Base-by-base conservation (phyloP, 495 filamentous ascomycete species). In the Amorphotheca resinae region DNA sequence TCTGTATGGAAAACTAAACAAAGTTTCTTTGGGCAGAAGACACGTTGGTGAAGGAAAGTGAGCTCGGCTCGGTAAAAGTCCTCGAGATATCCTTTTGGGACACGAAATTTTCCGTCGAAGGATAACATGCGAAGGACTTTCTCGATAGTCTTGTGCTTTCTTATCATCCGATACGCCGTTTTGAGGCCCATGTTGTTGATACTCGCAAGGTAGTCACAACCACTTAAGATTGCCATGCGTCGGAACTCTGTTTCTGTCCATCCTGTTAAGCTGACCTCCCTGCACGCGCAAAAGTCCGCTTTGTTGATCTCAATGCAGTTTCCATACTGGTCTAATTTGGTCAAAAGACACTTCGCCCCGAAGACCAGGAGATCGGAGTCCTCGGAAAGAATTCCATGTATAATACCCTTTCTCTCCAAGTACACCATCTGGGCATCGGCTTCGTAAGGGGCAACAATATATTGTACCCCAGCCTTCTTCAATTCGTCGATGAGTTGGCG, bases 311-410 rank as follows among this genome's bases (percentile, higher is more conserved):
- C 87, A 48, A 95, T 72, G 53, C 84, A 94, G 41, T 93, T 82
- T 4, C 93, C 93, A 55, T 91, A 81, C 53, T 93, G 80, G 50
- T 93, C 91, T 45, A 99, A 68, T 64, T 99, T 99, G 4, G 93
- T 96, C 26, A 99, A 59, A 9, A 99, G 69, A 30, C 84, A 69
- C 58, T 84, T 86, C 0, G 87, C 87, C 12, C 93, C 93, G 57
- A 96, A 99, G 1, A 96, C 93, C 16, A 99, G 62, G 39, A 99
- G 65, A 63, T 99, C 93, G 1, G 93, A 99, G 59, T 99, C 93
- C 54, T 99, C 93, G 0, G 89, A 94, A 31, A 99, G 69, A 42
- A 96, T 91, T 1, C 84, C 93, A 47, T 77, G 66, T 49, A 95
- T 83, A 32, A 83, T 62, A 0, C 87, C 87, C 33, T 83, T 73